A percentile compares a stretch with the other conserved stretches of the same genome.
Conservation (phyloP, 495 filamentous ascomycete species). For the Penicillium lividum region DNA sequence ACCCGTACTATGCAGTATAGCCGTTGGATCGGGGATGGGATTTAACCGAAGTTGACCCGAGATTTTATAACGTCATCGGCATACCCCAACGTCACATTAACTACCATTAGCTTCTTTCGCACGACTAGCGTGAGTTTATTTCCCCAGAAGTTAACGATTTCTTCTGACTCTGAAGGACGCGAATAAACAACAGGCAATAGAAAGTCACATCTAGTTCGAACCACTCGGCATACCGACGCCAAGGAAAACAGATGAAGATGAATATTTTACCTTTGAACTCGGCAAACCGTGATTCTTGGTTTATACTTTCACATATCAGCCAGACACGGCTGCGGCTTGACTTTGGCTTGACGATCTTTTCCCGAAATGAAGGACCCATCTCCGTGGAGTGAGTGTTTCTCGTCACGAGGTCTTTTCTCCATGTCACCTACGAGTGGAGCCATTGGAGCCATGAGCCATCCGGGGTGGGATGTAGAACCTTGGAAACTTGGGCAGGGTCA, state of each 20-base stretch:
- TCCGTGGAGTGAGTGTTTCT: neutral
- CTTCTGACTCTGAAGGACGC: neutral
- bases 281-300: neutral
- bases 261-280: neutral
- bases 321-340: neutral
- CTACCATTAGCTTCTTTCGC: neutral
- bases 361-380: neutral
- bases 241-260: neutral
- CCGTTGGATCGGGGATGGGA: neutral
- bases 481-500: neutral
- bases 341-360: conserved; percentile 4
- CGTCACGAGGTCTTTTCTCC: conserved; percentile 5
- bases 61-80: neutral
- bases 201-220: neutral
- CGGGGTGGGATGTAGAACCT: neutral
- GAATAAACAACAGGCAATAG: neutral
- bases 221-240: neutral
- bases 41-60: conserved; percentile 10
- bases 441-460: neutral
- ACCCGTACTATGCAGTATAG: neutral
- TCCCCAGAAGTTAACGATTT: neutral
- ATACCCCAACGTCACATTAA: neutral
- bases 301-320: neutral
- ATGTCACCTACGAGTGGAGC: neutral
- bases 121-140: neutral